Base-by-base conservation (phyloP, 805 yeast genomes). In the Nakazawaea ambrosiae region DNA sequence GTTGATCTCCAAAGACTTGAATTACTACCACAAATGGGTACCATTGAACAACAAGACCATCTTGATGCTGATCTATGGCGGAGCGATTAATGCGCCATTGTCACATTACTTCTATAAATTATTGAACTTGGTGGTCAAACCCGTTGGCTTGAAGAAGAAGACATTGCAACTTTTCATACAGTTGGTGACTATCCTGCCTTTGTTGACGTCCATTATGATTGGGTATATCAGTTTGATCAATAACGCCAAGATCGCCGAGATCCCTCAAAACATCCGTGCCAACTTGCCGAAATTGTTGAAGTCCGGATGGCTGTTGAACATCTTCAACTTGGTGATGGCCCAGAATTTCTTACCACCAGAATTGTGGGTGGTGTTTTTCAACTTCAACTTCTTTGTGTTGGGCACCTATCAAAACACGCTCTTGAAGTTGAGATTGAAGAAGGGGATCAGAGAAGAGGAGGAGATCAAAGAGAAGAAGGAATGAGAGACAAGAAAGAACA, bases 331-430 rank as follows among this genome's bases (percentile, higher is more conserved):
- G 49, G 47, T 68, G 1, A 41, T 75, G 22, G 82, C 84, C 4
- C 87, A 79, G 50, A 70, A 61, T 36, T 75, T 65, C 43, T 46
- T 79, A 10, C 61, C 66, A 7, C 79, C 80, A 2, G 74, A 77
- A 47, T 57, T 70, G 22, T 79, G 87, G 87, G 78, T 75, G 9
- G 75, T 74, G 3, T 78, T 77, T 51, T 76, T 76, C 57, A 71
- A 69, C 45, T 44, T 73, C 23, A 71, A 78, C 17, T 77, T 70
- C 48, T 78, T 78, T 45, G 50, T 78, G 4, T 57, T 78, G 40
- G 83, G 83, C 1, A 78, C 85, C 1, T 65, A 66, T 39, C 81
- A 78, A 47, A 79, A 79, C 49, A 68, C 75, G 4, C 60, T 66
- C 51, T 59, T 78, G 44, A 77, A 77, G 54, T 39, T 57, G 44